phyloP scores from a whole-genome alignment of 768 basidiomycete genomes.

The Pisolithus albus region DNA sequence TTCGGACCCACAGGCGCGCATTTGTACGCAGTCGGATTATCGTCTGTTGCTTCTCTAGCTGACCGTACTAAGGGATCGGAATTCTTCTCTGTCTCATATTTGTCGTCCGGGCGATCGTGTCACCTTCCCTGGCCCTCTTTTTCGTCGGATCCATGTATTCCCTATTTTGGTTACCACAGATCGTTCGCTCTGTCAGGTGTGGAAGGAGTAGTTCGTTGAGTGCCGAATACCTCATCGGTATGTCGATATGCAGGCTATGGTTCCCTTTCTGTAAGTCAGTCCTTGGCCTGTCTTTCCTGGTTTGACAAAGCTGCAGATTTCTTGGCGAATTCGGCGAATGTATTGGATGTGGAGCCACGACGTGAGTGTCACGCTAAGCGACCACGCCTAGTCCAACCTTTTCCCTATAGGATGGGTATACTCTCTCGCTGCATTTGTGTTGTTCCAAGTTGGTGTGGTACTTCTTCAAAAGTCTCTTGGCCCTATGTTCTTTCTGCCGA shows the following conservation, averaged over 20 bases:
- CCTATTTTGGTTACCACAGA: constrained; percentile 81
- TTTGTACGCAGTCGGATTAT: constrained; percentile 45
- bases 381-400: background rate
- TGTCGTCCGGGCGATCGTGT: constrained; percentile 67
- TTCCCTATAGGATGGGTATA: constrained; percentile 55
- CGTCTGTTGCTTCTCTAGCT: constrained; percentile 4
- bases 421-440: constrained; percentile 50
- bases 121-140: constrained; percentile 56
- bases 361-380: constrained; percentile 36
- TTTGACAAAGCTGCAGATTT: constrained; percentile 50
- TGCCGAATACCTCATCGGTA: constrained; percentile 69
- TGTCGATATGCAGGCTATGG: constrained; percentile 62
- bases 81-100: constrained; percentile 64
- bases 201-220: constrained; percentile 65
- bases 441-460: constrained; percentile 54
- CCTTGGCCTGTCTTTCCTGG: background rate
- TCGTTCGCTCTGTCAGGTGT: constrained; percentile 65
- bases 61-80: constrained; percentile 45
- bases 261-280: constrained; percentile 63
- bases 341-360: constrained; percentile 72
- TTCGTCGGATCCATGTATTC: constrained; percentile 68
- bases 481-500: constrained; percentile 79
- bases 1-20: constrained; percentile 62
- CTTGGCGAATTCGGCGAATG: constrained; percentile 76
- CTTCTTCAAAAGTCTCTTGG: constrained; percentile 71